Base-by-base conservation (phyloP, 2,329 filamentous ascomycete species). In the Pseudogymnoascus sp. region DNA sequence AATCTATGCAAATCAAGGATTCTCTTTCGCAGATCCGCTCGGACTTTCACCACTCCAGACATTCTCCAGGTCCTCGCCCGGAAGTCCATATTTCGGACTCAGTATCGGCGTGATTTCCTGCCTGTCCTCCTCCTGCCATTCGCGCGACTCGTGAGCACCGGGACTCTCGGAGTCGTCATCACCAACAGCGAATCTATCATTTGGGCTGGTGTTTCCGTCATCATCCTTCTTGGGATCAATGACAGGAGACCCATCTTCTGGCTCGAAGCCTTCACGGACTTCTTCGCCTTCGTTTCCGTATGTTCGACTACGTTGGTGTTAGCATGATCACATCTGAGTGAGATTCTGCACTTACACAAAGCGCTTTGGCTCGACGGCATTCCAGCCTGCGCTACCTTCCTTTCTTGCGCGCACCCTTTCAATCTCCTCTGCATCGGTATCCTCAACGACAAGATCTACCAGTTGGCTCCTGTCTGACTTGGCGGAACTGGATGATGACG, bases 391-490 rank as follows among this genome's bases (percentile, higher is more conserved):
- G 25, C 83, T 81, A 57, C 82, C 81, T 71, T 86, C 84, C 69
- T 85, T 85, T 60, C 83, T 77, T 11, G 81, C 80, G 59, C 84
- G 78, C n/a, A 82, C 80, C 57, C 82, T 80, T 63, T 87, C 84
- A 53, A 81, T 75, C 60, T 84, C 79, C 68, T 87, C 85, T 5
- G 83, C 84, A 53, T 83, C 72, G 47, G 74, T 78, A 68, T 88
- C 83, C 73, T 88, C 84, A 7, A 89, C 82, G 0, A 88, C 80
- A 3, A 89, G 74, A 69, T 89, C 85, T 9, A 88, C 85, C 4
- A 88, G 74, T 66, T 88, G 85, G 65, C 82, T 84, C 63, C 76
- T 77, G 65, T 81, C 80, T 1, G 83, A 86, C 62, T 80, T 79
- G 7, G 70, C 72, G 6, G 77, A 79, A 63, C 73, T 75, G 2